Base-by-base conservation (phyloP, 176 grass and related monocot genomes). In the Juncus inflexus region DNA sequence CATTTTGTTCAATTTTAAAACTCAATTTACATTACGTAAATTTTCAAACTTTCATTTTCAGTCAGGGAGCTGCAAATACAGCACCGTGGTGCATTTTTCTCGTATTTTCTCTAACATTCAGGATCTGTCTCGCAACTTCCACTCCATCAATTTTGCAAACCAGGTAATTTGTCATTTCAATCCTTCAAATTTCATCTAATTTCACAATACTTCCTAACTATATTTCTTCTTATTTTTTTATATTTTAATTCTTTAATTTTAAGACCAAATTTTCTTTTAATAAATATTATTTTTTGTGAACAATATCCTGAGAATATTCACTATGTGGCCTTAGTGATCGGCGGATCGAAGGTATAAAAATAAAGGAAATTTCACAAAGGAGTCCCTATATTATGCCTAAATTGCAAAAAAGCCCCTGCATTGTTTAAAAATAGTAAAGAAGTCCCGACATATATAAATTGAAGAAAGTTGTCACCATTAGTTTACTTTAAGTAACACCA, bases 1-100 rank as follows among this genome's bases (percentile, higher is more conserved):
- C 43, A 47, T 1, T 47, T 47, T 2, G 43, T 47, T 47, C 43
- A 47, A 47, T 6, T 47, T 47, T 5, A 2, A 47, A 47, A 47
- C 43, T 47, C 50, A 76, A 12, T 45, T 45, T 12, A 61, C 70
- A 76, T 40, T 82, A 3, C 40, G 61, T 59, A 63, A 83, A 42
- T 38, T 68, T n/a, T n/a, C n/a, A n/a, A n/a, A n/a, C n/a, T 74
- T 51, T 9, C 74, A 52, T 60, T 42, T 73, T 66, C 83, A 99
- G 86, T 72, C 95, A 99, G 74, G 80, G 80, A 78, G 95, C 95
- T 40, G 95, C 92, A 80, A 92, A 72, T 67, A 94, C 76, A 4
- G 89, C 89, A 80, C 65, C 92, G 41, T 92, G 89, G 83, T 92
- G 94, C 64, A 99, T 92, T 79, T 99, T 99, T 78, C 95, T 99